Conservation (phyloP, 768 basidiomycete genomes). For the Leccinum rimulosum region DNA sequence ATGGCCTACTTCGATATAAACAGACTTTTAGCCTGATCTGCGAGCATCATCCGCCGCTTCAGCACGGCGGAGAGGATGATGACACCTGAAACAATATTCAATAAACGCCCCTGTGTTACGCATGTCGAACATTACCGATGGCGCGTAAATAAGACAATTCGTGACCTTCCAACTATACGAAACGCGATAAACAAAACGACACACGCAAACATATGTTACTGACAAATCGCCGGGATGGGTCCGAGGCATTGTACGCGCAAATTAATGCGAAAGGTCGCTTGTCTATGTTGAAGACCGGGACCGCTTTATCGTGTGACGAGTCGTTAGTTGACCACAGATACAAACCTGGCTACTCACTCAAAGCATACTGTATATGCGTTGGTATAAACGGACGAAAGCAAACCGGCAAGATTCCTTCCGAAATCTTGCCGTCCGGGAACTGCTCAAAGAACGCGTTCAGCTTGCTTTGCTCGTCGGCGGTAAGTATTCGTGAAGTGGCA, state of each 20-base stretch:
- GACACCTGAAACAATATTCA: conserved; percentile 49
- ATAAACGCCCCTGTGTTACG: not conserved
- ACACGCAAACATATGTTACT: conserved; percentile 20
- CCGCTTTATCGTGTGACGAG: conserved; percentile 48
- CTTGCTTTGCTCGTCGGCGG: conserved; percentile 68
- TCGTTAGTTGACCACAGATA: conserved; percentile 3
- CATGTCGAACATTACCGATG: conserved; percentile 51
- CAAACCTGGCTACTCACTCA: conserved; percentile 53
- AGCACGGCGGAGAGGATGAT: conserved; percentile 92
- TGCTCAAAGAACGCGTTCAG: conserved; percentile 76
- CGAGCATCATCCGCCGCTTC: conserved; percentile 89
- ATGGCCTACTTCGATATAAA: conserved; percentile 83
- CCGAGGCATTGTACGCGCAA: conserved; percentile 86
- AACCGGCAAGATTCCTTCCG: conserved; percentile 82
- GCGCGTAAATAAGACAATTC: conserved; percentile 90
- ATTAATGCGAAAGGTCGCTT: conserved; percentile 88
- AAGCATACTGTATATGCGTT: conserved; percentile 76
- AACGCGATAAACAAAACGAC: conserved; percentile 7
- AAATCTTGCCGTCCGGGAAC: conserved; percentile 83
- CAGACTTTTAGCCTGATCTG: conserved; percentile 89
- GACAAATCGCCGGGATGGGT: conserved; percentile 79
- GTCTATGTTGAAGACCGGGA: conserved; percentile 92
- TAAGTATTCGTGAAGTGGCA: conserved; percentile 54
- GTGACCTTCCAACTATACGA: conserved; percentile 74
- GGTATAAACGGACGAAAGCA: conserved; percentile 83